Evolutionary conservation across 805 yeast species (phyloP), one percentile per base, ranked within the genome.

Genomic region (Yamadazyma philogaea): DNA sequence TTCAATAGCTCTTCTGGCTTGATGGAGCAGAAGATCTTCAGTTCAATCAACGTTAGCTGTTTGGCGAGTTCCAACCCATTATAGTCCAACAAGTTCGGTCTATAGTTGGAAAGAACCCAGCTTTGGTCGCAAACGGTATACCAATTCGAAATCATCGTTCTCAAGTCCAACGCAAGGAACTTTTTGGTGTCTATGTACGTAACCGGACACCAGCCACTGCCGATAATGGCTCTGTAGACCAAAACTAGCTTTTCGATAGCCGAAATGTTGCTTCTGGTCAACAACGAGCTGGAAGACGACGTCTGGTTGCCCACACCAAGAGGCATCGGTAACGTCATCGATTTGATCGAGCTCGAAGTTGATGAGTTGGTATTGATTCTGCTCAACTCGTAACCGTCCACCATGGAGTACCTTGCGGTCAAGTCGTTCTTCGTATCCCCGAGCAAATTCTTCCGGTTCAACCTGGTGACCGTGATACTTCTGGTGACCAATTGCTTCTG

Each of bases 41-140:
- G 78, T 56, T 86, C 95, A 47, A 86, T 76, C 15, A 84, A 63
- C 0, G 93, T 84, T 36, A 86, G 64, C 50, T 85, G 93, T 54
- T 84, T 85, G 2, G 93, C 90, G 18, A 84, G 66, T 52, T 85
- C 93, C 51, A 84, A 65, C 0, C 88, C 82, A 57, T 83, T 84
- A 51, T 81, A 70, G 46, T 82, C 80, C 30, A 78, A 55, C 32
- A 79, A 60, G 35, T 75, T 70, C 14, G 78, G 70, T 45, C 81
- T 71, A 50, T 74, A 76, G 47, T 74, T 76, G 7, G 76, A 64
- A 42, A 78, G 66, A 19, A 70, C 77, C 85, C 87, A 81, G 45
- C 74, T 72, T 42, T 73, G 78, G 42, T 77, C 79, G 37, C 79
- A 71, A 1, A 77, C 59, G 12, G 48, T 52, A 62, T 64, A 77